Evolutionary conservation across 2,329 filamentous ascomycete genomes (phyloP).

Genomic region (Rutstroemia sp.): DNA sequence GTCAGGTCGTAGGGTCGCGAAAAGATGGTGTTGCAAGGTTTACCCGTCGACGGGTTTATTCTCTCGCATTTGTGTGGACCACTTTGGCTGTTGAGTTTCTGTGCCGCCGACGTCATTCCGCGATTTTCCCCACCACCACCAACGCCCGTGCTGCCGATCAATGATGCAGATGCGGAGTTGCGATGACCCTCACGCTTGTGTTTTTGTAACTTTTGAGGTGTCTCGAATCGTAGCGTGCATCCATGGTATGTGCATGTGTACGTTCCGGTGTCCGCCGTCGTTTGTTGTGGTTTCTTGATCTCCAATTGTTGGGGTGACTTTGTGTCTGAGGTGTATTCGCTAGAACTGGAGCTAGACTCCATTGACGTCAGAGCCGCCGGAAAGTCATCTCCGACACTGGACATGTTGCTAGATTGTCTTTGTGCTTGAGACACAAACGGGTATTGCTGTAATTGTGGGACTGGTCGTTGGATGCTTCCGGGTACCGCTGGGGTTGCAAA

Average conservation of each 20-base stretch:
- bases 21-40: constrained; percentile 90
- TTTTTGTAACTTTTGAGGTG: constrained; percentile 78
- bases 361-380: constrained; percentile 31
- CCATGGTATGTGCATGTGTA: constrained; percentile 97
- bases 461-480: constrained; percentile 15
- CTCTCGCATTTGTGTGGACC: constrained; percentile 90
- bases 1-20: constrained; percentile 95
- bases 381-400: constrained; percentile 26
- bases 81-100: constrained; percentile 70
- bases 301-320: constrained; percentile 11
- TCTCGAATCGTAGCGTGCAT: constrained; percentile 81
- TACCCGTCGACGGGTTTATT: constrained; percentile 90
- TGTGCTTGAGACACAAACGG: constrained; percentile 25
- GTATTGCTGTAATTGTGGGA: constrained; percentile 26
- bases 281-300: constrained; percentile 46
- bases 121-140: constrained; percentile 13
- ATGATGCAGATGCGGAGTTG: constrained; percentile 53
- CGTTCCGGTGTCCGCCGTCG: constrained; percentile 71
- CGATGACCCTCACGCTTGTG: constrained; percentile 93
- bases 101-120: constrained; percentile 42
- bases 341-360: constrained; percentile 30
- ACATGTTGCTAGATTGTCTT: constrained; percentile 22
- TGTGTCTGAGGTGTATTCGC: constrained; percentile 31
- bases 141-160: constrained; percentile 31
- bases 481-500: constrained; percentile 37